These are phyloP conservation scores for Alternaria tenuissima DNA, from an alignment of 2,329 filamentous ascomycete genomes.

Conservation along the genomic window DNA sequence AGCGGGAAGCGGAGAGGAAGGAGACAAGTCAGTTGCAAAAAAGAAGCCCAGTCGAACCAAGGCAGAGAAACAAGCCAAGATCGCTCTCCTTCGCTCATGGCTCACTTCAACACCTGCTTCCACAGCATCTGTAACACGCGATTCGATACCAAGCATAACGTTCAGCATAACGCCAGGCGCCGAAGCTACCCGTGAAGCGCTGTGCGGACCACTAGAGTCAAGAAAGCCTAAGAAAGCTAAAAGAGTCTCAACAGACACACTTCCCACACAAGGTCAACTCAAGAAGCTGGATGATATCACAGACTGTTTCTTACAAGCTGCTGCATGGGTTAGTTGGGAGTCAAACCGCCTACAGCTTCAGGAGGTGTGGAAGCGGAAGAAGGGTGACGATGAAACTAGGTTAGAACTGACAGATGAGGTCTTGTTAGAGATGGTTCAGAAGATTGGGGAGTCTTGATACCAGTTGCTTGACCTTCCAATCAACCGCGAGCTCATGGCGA, in stretches of 20 bases:
- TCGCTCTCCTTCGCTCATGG: constrained; percentile 63
- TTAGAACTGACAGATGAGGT: constrained; percentile 8
- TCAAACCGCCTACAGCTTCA: constrained; percentile 56
- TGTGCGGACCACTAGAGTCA: constrained; percentile 17
- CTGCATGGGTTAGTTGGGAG: constrained; percentile 81
- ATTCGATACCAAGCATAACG: constrained; percentile 21
- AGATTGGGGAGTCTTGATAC: constrained; percentile 2
- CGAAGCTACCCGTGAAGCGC: constrained; percentile 12
- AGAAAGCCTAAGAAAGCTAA: constrained; percentile 8
- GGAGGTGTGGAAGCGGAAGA: constrained; percentile 3
- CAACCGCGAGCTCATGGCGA: too few relatives aligned
- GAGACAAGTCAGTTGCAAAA: constrained; percentile 25
- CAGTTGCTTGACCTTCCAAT: neutral
- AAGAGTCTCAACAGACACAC: neutral
- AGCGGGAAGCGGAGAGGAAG: constrained; percentile 19
- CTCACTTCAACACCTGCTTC: constrained; percentile 27
- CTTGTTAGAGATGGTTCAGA: constrained; percentile 20
- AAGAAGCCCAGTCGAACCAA: constrained; percentile 53
- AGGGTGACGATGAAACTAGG: neutral
- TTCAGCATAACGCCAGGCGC: constrained; percentile 24
- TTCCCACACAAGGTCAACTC: constrained; percentile 12
- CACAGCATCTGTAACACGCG: constrained; percentile 6
- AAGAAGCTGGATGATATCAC: constrained; percentile 81
- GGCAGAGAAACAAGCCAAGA: constrained; percentile 67
- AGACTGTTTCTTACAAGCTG: constrained; percentile 79